Base-by-base conservation (phyloP, 768 basidiomycete species). In the Pleurotus cornucopiae region DNA sequence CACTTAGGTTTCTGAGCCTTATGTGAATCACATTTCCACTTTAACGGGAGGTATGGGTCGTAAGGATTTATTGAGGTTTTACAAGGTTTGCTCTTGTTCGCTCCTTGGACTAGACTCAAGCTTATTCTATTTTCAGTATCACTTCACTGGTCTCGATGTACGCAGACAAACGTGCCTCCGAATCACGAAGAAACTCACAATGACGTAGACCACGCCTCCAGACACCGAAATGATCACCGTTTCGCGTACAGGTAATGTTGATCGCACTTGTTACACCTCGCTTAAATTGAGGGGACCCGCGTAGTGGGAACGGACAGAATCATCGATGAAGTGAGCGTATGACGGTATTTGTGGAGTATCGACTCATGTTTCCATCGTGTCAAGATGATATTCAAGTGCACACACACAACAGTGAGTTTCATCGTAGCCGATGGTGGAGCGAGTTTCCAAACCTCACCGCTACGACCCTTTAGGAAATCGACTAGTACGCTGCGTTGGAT, bases 381-480 rank as follows among this genome's bases (percentile, higher is more conserved):
- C 5, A 53, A 53, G 51, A 55, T 55, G 54, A 55, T 55, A 6
- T 55, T 55, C 54, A 55, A 55, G 18, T 55, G 41, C 14, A 55
- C 54, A 20, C 54, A 55, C 37, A 55, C 54, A 18, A 55, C 54
- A 23, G 54, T 46, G 12, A 55, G 41, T 14, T 26, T 20, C 9
- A 23, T 6, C 43, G 11, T 34, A 34, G 30, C 30, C 30, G 30
- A 34, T 11, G 30, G 30, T 9, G 30, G 30, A 34, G 30, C 30
- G 30, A 34, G 11, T 34, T 34, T 34, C 30, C 30, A 34, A 34
- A 34, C 30, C 30, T 34, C 30, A 34, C 30, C 9, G 11, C 30
- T 9, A 34, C 30, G 30, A 7, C 30, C 30, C 7, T 34, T 23
- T 14, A 55, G 54, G 54, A 55, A 55, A 55, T 55, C 18, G 43